A percentile compares a stretch with the other conserved stretches of the same genome.
Conservation (phyloP, 345 rosid genomes). For the Eutrema japonicum region DNA sequence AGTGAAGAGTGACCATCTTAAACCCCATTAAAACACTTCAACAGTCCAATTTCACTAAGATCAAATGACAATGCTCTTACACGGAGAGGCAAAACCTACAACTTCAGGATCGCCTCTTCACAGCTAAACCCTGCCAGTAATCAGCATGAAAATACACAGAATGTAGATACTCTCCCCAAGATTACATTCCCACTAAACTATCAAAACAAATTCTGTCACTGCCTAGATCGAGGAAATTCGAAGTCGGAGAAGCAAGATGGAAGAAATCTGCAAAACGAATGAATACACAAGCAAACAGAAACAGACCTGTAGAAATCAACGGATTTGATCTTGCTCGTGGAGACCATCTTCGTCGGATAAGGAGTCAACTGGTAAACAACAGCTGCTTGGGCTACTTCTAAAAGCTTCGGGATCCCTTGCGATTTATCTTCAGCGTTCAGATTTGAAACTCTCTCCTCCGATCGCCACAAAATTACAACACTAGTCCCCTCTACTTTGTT, state of each 20-base stretch:
- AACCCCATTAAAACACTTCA: background rate
- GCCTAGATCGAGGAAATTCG: slow-evolving; percentile 32
- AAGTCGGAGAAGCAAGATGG: slow-evolving; percentile 7
- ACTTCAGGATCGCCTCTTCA: slow-evolving; percentile 12
- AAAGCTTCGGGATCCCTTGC: slow-evolving; percentile 18
- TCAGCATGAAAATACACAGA: background rate
- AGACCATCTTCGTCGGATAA: slow-evolving; percentile 53
- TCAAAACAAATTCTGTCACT: background rate
- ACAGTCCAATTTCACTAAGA: slow-evolving; percentile 9
- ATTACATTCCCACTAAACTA: background rate
- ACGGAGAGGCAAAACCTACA: slow-evolving; percentile 18
- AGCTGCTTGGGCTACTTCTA: slow-evolving; percentile 28
- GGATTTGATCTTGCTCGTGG: slow-evolving; percentile 67
- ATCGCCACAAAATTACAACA: slow-evolving; percentile 5
- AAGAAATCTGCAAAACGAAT: background rate
- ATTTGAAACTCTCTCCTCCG: slow-evolving; percentile 32
- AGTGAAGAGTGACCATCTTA: background rate
- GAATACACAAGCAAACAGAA: slow-evolving; percentile 15
- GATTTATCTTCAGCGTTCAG: slow-evolving; percentile 37
- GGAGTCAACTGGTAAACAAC: slow-evolving; percentile 23
- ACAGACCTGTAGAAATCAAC: slow-evolving; percentile 76
- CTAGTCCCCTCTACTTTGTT: background rate
- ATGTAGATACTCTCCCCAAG: slow-evolving; percentile 6
- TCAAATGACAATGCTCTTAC: slow-evolving; percentile 29
- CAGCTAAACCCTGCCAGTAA: slow-evolving; percentile 27